Evolutionary conservation across 768 basidiomycete species (phyloP), one percentile per base, ranked within the genome.

Genomic region (Auriscalpium vulgare): DNA sequence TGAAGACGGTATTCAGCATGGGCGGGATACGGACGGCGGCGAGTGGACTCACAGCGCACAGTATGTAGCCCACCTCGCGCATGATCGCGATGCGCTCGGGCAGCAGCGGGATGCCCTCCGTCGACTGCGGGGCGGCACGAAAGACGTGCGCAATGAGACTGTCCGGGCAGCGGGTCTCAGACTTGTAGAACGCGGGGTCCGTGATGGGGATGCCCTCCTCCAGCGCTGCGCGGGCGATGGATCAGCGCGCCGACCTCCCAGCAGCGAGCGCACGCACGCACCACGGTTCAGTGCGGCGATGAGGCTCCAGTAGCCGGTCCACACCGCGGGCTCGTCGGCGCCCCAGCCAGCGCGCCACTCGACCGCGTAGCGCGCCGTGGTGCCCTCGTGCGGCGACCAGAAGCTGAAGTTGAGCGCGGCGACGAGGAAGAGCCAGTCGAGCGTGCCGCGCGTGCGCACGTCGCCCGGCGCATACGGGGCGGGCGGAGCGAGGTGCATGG

Each of bases 361-460:
- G 3, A 95, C 83, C 19, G 87, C 89, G 65, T 83, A 95, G 29
- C 89, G 77, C 37, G 79, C 82, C 4, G 73, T 61, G 6, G 61
- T 68, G 0, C 82, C 80, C 58, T 85, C 82, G 44, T 70, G 75
- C 65, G 85, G 83, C 0, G 87, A 91, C 93, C 94, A 95, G 69
- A 91, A 95, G 63, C 80, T 88, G 69, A 91, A 95, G 69, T 92
- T 95, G 51, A 91, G 78, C 14, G 85, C 79, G 2, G 87, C 92
- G 44, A 95, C 84, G 58, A 90, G 79, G 70, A 95, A 94, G 56
- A 95, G 85, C 91, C 91, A 95, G 71, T 93, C 74, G 34, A 94
- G 72, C 8, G 61, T 57, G 34, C 56, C 51, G 45, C 59, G 48
- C 78, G 79, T 44, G 74, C 69, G 65, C 73, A 79, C 40, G 82